Evolutionary conservation across 2,329 filamentous ascomycete genomes (phyloP), one percentile per base, ranked within the genome.

Genomic region (Beauveria bassiana): DNA sequence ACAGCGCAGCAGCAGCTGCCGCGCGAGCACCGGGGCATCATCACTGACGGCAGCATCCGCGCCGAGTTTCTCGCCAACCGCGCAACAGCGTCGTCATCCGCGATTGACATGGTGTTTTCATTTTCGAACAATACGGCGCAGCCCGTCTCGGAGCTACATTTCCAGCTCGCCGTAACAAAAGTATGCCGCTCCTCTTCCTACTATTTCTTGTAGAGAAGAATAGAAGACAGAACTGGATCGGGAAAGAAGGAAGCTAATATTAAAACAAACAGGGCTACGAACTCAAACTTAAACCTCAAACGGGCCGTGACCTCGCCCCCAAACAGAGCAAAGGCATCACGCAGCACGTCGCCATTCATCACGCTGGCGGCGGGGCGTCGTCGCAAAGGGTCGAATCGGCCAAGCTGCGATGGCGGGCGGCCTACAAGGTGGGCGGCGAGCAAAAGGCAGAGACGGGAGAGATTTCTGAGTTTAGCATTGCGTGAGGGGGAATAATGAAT

Each of bases 81-180:
- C 68, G 74, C 80, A 64, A 72, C 79, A 57, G 75, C 80, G 54
- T 70, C 81, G 63, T 74, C 77, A 61, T 77, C 85, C 65, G 75
- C 85, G 3, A 85, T 97, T 50, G 80, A 84, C 34, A 83, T 98
- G 52, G 77, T 86, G 4, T 90, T 92, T 65, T 81, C 83, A n/a
- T 96, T 97, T 72, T 92, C 91, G 20, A 99, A 96, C 72, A 88
- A 84, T 63, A 89, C 87, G 1, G 75, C 82, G 2, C 82, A 89
- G 68, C 82, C 85, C 0, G 82, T 99, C 24, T 82, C 83, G 3
- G 89, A 96, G 65, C 78, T 99, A 34, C 92, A 93, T 62, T 96
- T 97, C 70, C 91, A 96, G 73, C 81, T 96, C 45, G 95, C 95
- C 3, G 93, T 97, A 34, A 95, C 93, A 63, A 98, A 93, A 84